Percentiles rank a stretch among this genome's conserved stretches.
phyloP scores from a whole-genome alignment of 805 yeast species.

The Metschnikowia baotianmanensis region DNA sequence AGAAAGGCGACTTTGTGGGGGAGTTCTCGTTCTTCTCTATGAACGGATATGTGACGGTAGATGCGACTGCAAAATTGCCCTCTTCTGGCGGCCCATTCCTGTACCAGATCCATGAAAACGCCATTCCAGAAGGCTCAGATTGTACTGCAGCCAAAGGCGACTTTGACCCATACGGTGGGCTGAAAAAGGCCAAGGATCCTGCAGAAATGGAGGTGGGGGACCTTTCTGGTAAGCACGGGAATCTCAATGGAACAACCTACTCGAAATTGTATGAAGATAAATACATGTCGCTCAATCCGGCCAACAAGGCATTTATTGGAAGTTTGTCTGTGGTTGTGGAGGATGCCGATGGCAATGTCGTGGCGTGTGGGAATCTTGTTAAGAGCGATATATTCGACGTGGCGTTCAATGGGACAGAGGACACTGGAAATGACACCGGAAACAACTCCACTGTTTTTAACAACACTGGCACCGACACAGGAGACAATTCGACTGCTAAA shows the following conservation, averaged over 20 bases:
- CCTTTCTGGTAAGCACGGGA: conserved; percentile 40
- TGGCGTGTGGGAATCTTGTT: conserved; percentile 41
- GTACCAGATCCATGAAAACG: conserved; percentile 37
- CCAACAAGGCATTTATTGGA: conserved; percentile 24
- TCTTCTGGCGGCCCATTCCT: conserved; percentile 39
- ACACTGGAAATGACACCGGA: too few relatives aligned
- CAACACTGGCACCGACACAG: too few relatives aligned
- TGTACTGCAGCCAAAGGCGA: conserved; percentile 33
- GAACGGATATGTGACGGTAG: conserved; percentile 33
- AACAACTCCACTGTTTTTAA: too few relatives aligned
- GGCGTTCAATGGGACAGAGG: too few relatives aligned
- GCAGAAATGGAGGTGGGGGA: conserved; percentile 36
- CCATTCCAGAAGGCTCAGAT: conserved; percentile 34
- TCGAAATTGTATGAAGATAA: conserved; percentile 26
- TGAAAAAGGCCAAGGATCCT: conserved; percentile 22
- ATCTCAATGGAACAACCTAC: conserved; percentile 24
- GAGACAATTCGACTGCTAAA: too few relatives aligned
- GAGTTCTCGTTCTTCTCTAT: conserved; percentile 27
- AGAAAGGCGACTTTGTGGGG: conserved; percentile 24
- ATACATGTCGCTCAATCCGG: conserved; percentile 32
- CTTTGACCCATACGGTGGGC: conserved; percentile 39
- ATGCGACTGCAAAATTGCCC: conserved; percentile 16
- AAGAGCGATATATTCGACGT: too few relatives aligned
- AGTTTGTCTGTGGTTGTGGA: conserved; percentile 37
- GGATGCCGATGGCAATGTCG: conserved; percentile 28